Conservation (phyloP, 164 flowering plant species). For the Tetrastigma voinierianum region DNA sequence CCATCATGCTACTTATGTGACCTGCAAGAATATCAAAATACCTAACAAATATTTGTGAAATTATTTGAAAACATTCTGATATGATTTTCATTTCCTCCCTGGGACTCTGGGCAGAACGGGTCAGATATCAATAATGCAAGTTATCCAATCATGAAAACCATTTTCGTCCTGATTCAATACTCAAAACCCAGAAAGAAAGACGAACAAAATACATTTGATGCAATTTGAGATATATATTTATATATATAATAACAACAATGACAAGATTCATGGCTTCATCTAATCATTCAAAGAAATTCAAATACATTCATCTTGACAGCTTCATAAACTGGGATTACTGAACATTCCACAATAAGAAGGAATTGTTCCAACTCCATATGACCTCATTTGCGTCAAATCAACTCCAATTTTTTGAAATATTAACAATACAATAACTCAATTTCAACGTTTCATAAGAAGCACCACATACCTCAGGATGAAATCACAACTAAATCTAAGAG, state of each 20-base stretch:
- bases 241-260: not conserved
- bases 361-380: conserved; percentile 6
- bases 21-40: not conserved
- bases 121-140: conserved; percentile 1
- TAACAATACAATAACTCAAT: not conserved
- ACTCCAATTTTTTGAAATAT: not conserved
- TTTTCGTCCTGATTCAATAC: not conserved
- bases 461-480: not conserved
- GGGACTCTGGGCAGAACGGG: not conserved
- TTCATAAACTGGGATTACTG: conserved; percentile 1
- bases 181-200: no score
- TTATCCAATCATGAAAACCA: not conserved
- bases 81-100: not conserved
- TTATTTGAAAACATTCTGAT: not conserved
- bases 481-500: conserved; percentile 10
- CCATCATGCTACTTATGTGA: conserved; percentile 3
- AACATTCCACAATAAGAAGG: not conserved
- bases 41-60: conserved; percentile 11
- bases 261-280: not conserved
- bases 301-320: conserved; percentile 7
- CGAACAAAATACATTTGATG: not conserved
- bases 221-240: conserved; percentile 3
- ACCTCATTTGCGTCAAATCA: conserved; percentile 2
- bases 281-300: conserved; percentile 16
- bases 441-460: not conserved